phyloP scores from a whole-genome alignment of 768 basidiomycete species.

The Tulasnella sp. region DNA sequence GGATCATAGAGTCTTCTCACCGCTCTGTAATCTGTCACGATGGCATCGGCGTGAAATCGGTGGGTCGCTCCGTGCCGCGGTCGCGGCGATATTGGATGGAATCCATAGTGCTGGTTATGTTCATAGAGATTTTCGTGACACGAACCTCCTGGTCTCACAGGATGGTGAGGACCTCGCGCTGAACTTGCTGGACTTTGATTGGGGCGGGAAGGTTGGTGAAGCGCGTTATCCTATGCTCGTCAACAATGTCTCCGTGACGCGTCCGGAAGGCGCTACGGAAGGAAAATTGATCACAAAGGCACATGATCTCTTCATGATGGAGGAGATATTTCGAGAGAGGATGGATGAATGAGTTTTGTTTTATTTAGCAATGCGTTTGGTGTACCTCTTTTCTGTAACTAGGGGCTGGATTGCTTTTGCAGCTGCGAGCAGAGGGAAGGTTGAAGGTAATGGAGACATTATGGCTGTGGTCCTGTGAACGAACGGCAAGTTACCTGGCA shows the following conservation, averaged over 20 bases:
- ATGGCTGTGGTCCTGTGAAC: too few species aligned
- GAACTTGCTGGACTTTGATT: conserved; percentile 6
- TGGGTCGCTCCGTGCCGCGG: too few species aligned
- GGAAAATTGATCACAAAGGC: not conserved
- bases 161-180: not conserved
- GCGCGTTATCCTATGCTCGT: conserved; percentile 1
- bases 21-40: not conserved
- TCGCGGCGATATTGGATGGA: too few species aligned
- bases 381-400: too few species aligned
- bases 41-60: too few species aligned
- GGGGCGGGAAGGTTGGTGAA: conserved; percentile 4
- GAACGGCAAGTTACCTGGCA: too few species aligned
- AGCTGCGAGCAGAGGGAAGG: too few species aligned
- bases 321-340: not conserved
- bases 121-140: conserved; percentile 28
- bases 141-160: conserved; percentile 20
- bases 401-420: too few species aligned
- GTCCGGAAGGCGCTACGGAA: not conserved
- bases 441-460: too few species aligned
- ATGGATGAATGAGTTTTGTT: too few species aligned
- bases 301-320: conserved; percentile 2
- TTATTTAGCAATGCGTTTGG: too few species aligned
- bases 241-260: not conserved
- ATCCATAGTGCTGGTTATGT: conserved; percentile 26
- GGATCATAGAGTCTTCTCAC: not conserved